These are phyloP conservation scores for Acanthamoeba divionensis DNA, from an alignment of 208 protist genomes.

Conservation along the genomic window DNA sequence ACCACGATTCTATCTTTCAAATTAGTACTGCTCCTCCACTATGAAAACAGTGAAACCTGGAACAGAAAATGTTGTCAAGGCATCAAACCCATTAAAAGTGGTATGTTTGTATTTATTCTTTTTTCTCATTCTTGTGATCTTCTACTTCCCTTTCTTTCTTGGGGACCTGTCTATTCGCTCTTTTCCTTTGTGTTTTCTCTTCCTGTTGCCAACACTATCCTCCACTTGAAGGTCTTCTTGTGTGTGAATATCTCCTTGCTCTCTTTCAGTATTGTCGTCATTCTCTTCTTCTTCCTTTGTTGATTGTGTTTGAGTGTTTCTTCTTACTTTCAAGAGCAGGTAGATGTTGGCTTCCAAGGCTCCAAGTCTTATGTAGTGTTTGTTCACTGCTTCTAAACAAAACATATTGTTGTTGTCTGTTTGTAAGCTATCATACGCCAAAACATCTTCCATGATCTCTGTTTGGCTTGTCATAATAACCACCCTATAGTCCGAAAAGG, in stretches of 20 bases:
- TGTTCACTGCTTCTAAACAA: neutral
- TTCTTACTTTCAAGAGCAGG: neutral
- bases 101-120: neutral
- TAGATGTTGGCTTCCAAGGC: conserved; percentile 11
- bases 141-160: neutral
- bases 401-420: neutral
- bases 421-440: neutral
- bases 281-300: no score
- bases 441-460: neutral
- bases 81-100: no score
- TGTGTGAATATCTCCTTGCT: neutral
- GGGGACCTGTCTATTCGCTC: neutral
- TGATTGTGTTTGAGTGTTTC: no score
- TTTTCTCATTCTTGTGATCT: neutral
- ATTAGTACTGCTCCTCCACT: no score
- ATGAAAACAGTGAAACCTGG: no score
- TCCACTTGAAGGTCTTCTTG: neutral
- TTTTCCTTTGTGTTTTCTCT: neutral
- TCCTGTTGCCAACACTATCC: neutral
- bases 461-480: conserved; percentile 14
- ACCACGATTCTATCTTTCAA: no score
- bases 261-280: no score
- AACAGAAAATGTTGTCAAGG: no score
- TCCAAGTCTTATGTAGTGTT: conserved; percentile 29
- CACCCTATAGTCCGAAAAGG: neutral